These are phyloP conservation scores for Periconia macrospinosa DNA, from an alignment of 2,329 filamentous ascomycete genomes.

Conservation along the genomic window DNA sequence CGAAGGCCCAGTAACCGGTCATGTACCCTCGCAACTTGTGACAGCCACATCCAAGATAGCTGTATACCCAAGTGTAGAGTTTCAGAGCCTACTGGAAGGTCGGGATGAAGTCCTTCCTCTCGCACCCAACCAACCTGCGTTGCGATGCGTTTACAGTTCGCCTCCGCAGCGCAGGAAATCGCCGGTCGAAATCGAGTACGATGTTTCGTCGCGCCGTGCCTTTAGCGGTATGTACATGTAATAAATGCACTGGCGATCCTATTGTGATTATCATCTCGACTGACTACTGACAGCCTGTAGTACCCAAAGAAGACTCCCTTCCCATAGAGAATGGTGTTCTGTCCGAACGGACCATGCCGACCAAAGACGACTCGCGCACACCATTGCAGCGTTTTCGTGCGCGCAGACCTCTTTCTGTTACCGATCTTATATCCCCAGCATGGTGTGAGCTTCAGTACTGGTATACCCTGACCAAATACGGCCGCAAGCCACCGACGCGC, in stretches of 20 bases:
- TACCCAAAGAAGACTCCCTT: conserved; percentile 27
- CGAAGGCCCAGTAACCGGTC: conserved; percentile 57
- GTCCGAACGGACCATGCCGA: background rate
- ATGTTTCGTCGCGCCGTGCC: conserved; percentile 38
- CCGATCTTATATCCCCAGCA: conserved; percentile 82
- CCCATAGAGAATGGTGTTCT: conserved; percentile 1
- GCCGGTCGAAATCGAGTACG: conserved; percentile 49
- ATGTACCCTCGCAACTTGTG: conserved; percentile 52
- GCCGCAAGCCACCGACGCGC: conserved; percentile 71
- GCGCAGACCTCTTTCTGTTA: conserved; percentile 82
- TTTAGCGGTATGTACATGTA: conserved; percentile 32
- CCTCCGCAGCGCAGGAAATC: conserved; percentile 18
- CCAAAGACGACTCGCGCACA: conserved; percentile 49
- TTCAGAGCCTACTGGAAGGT: conserved; percentile 12
- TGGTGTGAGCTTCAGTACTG: conserved; percentile 97
- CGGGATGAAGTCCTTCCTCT: background rate
- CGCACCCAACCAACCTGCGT: conserved; percentile 10
- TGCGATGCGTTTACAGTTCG: conserved; percentile 26
- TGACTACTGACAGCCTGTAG: conserved; percentile 47
- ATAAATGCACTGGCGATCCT: background rate
- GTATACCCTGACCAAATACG: conserved; percentile 79
- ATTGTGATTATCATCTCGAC: conserved; percentile 8
- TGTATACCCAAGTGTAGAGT: conserved; percentile 23
- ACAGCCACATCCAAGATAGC: conserved; percentile 32
- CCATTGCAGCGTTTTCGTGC: conserved; percentile 78